Evolutionary conservation across 2,329 filamentous ascomycete genomes (phyloP).

Genomic region (Plenodomus biglobosus): DNA sequence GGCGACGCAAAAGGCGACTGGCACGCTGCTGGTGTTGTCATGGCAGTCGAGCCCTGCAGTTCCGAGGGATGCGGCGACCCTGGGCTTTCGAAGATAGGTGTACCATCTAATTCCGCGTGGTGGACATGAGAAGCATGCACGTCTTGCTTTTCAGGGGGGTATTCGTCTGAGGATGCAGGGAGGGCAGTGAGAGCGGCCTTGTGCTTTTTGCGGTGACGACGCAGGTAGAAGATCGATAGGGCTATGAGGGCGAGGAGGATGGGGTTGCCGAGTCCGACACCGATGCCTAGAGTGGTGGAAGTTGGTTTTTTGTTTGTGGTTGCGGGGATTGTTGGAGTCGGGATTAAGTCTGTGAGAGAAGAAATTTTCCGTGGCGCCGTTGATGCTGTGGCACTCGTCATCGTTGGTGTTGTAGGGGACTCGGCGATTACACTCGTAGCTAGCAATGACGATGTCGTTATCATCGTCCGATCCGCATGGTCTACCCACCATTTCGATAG

Average conservation of each 20-base stretch:
- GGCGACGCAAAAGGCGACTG: slow-evolving; percentile 1
- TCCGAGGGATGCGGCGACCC: slow-evolving; percentile 1
- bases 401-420: no score
- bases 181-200: not conserved
- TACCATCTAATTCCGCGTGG: not conserved
- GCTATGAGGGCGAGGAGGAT: not conserved
- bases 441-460: not conserved
- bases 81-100: not conserved
- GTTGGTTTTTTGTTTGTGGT: not conserved
- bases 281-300: not conserved
- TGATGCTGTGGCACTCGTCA: no score
- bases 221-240: not conserved
- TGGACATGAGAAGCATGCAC: not conserved
- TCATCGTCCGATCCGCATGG: not conserved
- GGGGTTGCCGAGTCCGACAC: not conserved
- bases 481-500: not conserved
- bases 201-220: not conserved
- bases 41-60: not conserved
- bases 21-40: not conserved
- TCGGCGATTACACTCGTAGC: no score
- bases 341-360: no score
- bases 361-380: no score
- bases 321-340: not conserved
- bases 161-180: not conserved
- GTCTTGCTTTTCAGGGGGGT: not conserved